These are phyloP conservation scores for Fusarium sp. DNA, from an alignment of 2,329 filamentous ascomycete genomes.

Conservation along the genomic window DNA sequence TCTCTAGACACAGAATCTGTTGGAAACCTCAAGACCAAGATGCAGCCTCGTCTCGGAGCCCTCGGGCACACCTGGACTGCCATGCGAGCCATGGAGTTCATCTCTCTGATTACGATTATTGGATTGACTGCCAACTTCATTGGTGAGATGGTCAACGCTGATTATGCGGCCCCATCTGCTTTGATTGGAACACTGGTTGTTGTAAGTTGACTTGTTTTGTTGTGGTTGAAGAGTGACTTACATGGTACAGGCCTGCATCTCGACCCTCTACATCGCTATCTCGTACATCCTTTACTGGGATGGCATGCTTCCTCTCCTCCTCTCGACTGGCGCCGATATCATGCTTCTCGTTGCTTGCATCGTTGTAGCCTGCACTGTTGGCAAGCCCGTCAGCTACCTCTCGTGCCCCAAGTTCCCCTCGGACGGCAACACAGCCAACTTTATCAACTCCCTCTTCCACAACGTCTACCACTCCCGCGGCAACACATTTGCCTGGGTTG, in stretches of 20 bases:
- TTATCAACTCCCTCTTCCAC: conserved; percentile 59
- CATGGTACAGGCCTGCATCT: conserved; percentile 75
- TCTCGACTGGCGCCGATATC: conserved; percentile 74
- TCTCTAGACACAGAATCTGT: conserved; percentile 55
- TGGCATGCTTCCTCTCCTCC: conserved; percentile 78
- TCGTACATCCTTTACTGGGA: conserved; percentile 86
- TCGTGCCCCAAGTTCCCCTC: conserved; percentile 71
- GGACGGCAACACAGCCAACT: conserved; percentile 57
- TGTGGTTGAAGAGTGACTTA: not conserved
- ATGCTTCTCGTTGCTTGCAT: conserved; percentile 81
- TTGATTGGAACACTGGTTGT: conserved; percentile 83
- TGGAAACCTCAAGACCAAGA: conserved; percentile 49
- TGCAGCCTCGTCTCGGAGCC: conserved; percentile 72
- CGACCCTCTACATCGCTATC: conserved; percentile 82
- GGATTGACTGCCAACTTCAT: conserved; percentile 88
- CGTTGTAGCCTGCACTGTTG: conserved; percentile 81
- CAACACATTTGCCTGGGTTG: conserved; percentile 60
- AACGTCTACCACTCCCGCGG: conserved; percentile 54
- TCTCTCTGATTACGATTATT: conserved; percentile 80
- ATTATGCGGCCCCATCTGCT: conserved; percentile 75
- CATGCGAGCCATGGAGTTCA: conserved; percentile 76
- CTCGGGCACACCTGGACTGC: conserved; percentile 83
- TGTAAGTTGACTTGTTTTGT: conserved; percentile 65
- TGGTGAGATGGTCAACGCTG: conserved; percentile 75
- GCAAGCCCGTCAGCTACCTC: conserved; percentile 83